A percentile compares a stretch with the other conserved stretches of the same genome.
These are phyloP conservation scores for Chaetomium sp. DNA, from an alignment of 2,329 filamentous ascomycete genomes.

Conservation along the genomic window DNA sequence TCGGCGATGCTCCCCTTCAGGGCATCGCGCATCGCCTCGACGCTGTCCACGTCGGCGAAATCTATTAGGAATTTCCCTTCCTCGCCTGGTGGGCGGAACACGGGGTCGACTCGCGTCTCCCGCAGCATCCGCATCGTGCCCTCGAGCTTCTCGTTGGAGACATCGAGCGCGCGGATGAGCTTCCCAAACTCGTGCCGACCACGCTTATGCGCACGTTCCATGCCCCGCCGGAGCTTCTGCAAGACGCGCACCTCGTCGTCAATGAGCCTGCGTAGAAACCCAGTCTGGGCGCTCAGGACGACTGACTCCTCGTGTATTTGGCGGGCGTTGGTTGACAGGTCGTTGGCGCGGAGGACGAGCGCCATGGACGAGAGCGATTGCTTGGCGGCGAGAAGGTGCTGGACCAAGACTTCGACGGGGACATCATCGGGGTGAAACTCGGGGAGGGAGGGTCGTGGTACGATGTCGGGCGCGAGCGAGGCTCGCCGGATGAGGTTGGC, in stretches of 20 bases:
- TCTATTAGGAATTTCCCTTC: slow-evolving; percentile 67
- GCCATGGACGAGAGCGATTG: slow-evolving; percentile 81
- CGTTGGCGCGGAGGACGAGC: slow-evolving; percentile 82
- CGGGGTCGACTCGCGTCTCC: slow-evolving; percentile 63
- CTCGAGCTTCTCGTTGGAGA: slow-evolving; percentile 64
- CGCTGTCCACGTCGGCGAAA: slow-evolving; percentile 73
- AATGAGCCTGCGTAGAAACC: slow-evolving; percentile 67
- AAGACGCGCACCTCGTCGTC: slow-evolving; percentile 58
- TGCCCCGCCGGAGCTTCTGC: slow-evolving; percentile 51
- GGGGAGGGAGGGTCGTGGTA: slow-evolving; percentile 27
- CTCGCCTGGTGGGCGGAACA: slow-evolving; percentile 62
- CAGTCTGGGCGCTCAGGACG: slow-evolving; percentile 68
- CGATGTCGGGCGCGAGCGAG: slow-evolving; percentile 24
- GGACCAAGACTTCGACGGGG: slow-evolving; percentile 75
- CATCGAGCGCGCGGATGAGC: slow-evolving; percentile 66
- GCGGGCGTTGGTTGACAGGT: slow-evolving; percentile 77
- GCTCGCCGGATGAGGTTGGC: slow-evolving; percentile 26
- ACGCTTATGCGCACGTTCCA: slow-evolving; percentile 59
- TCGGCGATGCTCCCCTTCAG: slow-evolving; percentile 72
- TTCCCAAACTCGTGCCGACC: slow-evolving; percentile 62
- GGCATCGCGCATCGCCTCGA: slow-evolving; percentile 65
- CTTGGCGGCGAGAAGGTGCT: slow-evolving; percentile 83
- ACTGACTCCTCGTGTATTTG: slow-evolving; percentile 76
- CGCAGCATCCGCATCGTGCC: slow-evolving; percentile 67
- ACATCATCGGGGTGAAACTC: slow-evolving; percentile 46